These are phyloP conservation scores for Phialophora expanda DNA, from an alignment of 2,329 filamentous ascomycete species.

Conservation along the genomic window DNA sequence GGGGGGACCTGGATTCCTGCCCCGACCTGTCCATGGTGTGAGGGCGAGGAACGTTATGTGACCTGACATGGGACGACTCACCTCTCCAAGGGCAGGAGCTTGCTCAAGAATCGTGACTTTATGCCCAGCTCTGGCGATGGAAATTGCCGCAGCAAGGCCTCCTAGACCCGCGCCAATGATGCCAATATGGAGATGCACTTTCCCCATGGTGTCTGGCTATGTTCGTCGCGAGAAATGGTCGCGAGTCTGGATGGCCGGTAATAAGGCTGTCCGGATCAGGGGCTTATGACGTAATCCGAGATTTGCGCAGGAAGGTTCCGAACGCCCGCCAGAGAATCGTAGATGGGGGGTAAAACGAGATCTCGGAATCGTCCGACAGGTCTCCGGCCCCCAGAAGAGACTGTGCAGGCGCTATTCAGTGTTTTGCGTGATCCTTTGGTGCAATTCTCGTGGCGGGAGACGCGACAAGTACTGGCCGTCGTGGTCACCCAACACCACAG, in stretches of 20 bases:
- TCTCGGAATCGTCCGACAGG: not conserved
- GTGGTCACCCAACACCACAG: too few species aligned
- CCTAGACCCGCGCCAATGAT: constrained; percentile 53
- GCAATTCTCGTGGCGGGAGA: not conserved
- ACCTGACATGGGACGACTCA: not conserved
- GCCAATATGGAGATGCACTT: constrained; percentile 34
- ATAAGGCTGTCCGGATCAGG: not conserved
- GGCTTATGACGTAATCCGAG: not conserved
- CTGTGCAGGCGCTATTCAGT: not conserved
- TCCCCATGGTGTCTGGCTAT: not conserved
- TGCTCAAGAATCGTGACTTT: constrained; percentile 50
- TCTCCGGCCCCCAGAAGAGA: not conserved
- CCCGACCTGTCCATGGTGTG: constrained; percentile 39
- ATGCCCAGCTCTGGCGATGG: constrained; percentile 47
- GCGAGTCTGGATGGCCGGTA: not conserved
- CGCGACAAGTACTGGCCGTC: too few species aligned
- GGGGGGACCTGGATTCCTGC: constrained; percentile 46
- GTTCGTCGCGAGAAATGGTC: not conserved
- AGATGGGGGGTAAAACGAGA: not conserved
- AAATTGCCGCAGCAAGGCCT: constrained; percentile 51
- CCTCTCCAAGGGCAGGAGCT: constrained; percentile 48
- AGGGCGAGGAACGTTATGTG: not conserved
- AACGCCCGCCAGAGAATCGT: not conserved
- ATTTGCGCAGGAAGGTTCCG: not conserved
- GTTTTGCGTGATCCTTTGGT: not conserved